Evolutionary conservation across 1,284 basidiomycete genomes (phyloP), one percentile per base, ranked within the genome.

Genomic region (Marasmius sp.): DNA sequence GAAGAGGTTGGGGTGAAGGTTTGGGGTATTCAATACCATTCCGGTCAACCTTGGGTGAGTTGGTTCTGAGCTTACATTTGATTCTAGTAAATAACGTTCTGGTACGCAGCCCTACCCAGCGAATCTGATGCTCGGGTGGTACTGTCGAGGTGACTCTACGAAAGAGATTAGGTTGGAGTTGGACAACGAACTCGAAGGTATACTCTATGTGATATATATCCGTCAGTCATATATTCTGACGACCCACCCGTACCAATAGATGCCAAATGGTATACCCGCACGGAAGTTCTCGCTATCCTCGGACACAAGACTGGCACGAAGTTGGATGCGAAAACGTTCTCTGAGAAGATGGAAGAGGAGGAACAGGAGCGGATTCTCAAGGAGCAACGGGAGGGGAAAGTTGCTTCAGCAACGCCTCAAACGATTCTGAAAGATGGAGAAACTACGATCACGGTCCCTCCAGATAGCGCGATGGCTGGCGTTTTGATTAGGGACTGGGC

Each of bases 181-280:
- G 14, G 97, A 98, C 72, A 97, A 97, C 69, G 97, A 99, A 79
- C 85, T 99, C n/a, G 90, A 92, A 72, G 92, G 93, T 91, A 66
- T 57, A 60, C 33, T 48, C 20, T 41, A 22, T 49, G 14, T 14
- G n/a, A 33, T 1, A 36, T 34, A 36, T 33, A n/a, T 61, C 45
- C 36, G 51, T 9, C 10, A 47, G n/a, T 18, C n/a, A n/a, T 36
- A 20, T 43, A 11, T n/a, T 27, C 18, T 58, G 37, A 27, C 27
- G 27, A 27, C 27, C 27, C 27, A 27, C 5, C 60, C 22, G n/a
- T 52, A 37, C 36, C 33, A 45, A 27, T 50, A 94, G 95, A 98
- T 70, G 95, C 94, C 0, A 84, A 85, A 59, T 99, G 93, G 89
- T 98, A 89, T 75, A 89, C 90, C 8, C 86, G 92, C 8, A 83